Conservation (phyloP, 441 rosid genomes). For the Erysimum cheiri region DNA sequence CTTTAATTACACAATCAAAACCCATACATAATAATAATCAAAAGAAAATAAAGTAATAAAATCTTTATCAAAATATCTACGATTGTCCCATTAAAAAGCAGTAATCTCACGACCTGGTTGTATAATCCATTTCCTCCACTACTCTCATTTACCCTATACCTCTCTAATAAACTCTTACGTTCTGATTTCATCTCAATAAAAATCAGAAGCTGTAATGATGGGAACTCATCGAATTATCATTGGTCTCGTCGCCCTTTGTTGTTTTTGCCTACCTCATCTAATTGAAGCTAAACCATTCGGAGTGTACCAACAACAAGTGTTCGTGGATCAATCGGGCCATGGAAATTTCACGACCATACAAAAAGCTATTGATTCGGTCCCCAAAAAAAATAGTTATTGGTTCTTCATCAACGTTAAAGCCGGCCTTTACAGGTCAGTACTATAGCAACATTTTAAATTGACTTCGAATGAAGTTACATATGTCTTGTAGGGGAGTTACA, state of each 20-base stretch:
- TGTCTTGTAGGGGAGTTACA: too few relatives aligned
- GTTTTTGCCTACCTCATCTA: slow-evolving; percentile 26
- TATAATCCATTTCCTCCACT: slow-evolving; percentile 18
- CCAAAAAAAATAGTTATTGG: slow-evolving; percentile 58
- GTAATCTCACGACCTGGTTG: slow-evolving; percentile 2
- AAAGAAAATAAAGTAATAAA: slow-evolving; percentile 21
- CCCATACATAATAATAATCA: background rate
- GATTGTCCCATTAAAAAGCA: too few relatives aligned
- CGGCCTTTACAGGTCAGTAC: slow-evolving; percentile 65
- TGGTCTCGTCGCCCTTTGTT: slow-evolving; percentile 21
- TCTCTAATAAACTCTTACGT: slow-evolving; percentile 22
- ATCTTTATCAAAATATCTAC: slow-evolving; percentile 19
- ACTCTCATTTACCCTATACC: background rate
- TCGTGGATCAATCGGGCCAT: slow-evolving; percentile 60
- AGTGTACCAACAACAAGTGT: slow-evolving; percentile 24
- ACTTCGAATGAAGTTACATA: background rate
- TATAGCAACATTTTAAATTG: background rate
- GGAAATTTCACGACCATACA: slow-evolving; percentile 69
- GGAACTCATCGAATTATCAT: slow-evolving; percentile 15
- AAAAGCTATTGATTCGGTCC: slow-evolving; percentile 69
- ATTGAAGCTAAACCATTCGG: slow-evolving; percentile 19
- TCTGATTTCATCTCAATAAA: slow-evolving; percentile 18
- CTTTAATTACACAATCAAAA: slow-evolving; percentile 12
- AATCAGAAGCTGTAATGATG: slow-evolving; percentile 3
- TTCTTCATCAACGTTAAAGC: slow-evolving; percentile 57